These are phyloP conservation scores for Phytophthora cryptogea DNA, from an alignment of 352 stramenopile genomes.

Conservation along the genomic window DNA sequence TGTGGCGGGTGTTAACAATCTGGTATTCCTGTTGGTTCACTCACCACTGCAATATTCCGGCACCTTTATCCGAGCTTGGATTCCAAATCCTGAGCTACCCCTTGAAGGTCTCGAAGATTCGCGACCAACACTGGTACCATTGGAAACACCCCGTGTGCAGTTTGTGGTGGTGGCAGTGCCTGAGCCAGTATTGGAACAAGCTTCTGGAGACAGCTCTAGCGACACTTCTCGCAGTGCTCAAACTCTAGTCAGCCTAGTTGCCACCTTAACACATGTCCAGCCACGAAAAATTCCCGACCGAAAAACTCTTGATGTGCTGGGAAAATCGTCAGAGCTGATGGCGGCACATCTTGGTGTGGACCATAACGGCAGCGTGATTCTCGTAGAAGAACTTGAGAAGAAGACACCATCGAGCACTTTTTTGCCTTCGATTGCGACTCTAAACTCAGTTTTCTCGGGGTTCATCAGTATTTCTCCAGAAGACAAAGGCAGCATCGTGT, in stretches of 20 bases:
- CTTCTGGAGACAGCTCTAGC: constrained; percentile 28
- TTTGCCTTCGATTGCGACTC: constrained; percentile 33
- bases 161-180: constrained; percentile 41
- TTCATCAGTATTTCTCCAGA: constrained; percentile 31
- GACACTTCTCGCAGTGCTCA: constrained; percentile 12
- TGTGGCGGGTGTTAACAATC: constrained; percentile 13
- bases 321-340: constrained; percentile 22
- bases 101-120: constrained; percentile 14
- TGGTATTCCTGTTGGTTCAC: constrained; percentile 52
- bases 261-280: constrained; percentile 45
- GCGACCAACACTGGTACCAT: constrained; percentile 25
- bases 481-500: constrained; percentile 30
- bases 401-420: neutral
- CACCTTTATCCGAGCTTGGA: constrained; percentile 24
- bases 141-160: constrained; percentile 45
- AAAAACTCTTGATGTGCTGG: constrained; percentile 11
- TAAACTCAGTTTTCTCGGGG: constrained; percentile 45
- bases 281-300: constrained; percentile 13
- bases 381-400: constrained; percentile 45
- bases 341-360: constrained; percentile 41
- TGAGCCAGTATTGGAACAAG: constrained; percentile 14
- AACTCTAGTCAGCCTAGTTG: constrained; percentile 29
- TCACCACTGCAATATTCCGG: constrained; percentile 35
- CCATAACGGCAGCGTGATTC: constrained; percentile 47
- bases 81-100: constrained; percentile 23